Evolutionary conservation across 2,329 filamentous ascomycete genomes (phyloP).

Genomic region (Epichloe sibirici): DNA sequence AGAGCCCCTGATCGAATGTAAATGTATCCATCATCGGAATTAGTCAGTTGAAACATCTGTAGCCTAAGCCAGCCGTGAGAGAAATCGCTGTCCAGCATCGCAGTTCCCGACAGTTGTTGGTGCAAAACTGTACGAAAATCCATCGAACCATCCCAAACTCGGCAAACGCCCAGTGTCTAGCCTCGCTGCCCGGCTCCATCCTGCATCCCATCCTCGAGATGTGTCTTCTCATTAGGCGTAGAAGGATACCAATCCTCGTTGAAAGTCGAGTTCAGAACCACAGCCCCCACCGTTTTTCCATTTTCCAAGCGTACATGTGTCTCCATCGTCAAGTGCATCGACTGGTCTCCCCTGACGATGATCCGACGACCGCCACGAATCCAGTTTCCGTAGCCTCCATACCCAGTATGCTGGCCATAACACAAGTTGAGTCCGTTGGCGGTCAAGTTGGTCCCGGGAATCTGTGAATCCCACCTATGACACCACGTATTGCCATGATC

Average conservation of each 20-base stretch:
- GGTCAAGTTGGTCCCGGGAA: conserved; percentile 18
- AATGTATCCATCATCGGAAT: too few relatives aligned
- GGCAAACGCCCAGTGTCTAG: too few relatives aligned
- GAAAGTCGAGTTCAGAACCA: conserved; percentile 44
- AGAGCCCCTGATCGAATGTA: too few relatives aligned
- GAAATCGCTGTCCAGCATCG: too few relatives aligned
- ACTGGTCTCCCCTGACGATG: conserved; percentile 29
- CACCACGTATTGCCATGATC: conserved; percentile 54
- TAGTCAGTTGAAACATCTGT: too few relatives aligned
- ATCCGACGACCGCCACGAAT: conserved; percentile 48
- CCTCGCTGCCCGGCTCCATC: too few relatives aligned
- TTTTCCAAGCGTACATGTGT: conserved; percentile 49
- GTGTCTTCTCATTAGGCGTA: conserved; percentile 21
- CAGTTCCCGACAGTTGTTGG: too few relatives aligned
- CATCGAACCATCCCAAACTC: too few relatives aligned
- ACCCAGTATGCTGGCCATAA: conserved; percentile 55
- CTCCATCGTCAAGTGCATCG: conserved; percentile 30
- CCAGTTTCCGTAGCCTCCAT: conserved; percentile 57
- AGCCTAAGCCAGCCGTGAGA: too few relatives aligned
- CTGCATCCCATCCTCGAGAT: not conserved
- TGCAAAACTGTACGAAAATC: too few relatives aligned
- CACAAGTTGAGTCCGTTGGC: conserved; percentile 35
- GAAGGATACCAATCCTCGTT: conserved; percentile 36
- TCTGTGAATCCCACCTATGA: conserved; percentile 31
- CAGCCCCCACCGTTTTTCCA: conserved; percentile 31